phyloP scores from a whole-genome alignment of 352 stramenopile species.

The Pythium monospermum region DNA sequence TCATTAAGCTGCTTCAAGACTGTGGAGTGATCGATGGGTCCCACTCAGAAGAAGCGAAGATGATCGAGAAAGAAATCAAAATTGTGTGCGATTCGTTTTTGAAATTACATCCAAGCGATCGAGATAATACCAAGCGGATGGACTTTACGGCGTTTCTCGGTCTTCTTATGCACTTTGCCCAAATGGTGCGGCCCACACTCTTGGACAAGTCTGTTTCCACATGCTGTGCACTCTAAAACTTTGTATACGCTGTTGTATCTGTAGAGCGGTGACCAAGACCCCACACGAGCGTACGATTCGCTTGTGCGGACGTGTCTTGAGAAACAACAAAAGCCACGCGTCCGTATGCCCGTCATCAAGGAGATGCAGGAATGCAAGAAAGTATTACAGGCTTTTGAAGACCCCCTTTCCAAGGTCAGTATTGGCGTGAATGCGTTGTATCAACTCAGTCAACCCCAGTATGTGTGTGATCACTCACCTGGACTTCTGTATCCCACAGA shows the following conservation, averaged over 20 bases:
- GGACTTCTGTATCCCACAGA: conserved; percentile 16
- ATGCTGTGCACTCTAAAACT: too few species aligned
- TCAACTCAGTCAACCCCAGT: too few species aligned
- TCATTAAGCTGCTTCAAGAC: conserved; percentile 75
- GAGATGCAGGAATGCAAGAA: conserved; percentile 69
- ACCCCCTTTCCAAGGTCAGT: conserved; percentile 47
- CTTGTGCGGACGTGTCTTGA: conserved; percentile 63
- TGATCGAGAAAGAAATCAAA: conserved; percentile 65
- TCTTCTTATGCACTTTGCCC: conserved; percentile 60
- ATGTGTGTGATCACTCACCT: background rate
- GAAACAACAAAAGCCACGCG: conserved; percentile 56
- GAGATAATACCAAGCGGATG: conserved; percentile 62
- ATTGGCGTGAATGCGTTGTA: background rate
- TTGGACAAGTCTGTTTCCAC: too few species aligned
- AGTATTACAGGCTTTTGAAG: conserved; percentile 51
- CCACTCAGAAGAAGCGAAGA: conserved; percentile 46
- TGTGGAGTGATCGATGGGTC: conserved; percentile 60
- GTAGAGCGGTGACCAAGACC: conserved; percentile 50
- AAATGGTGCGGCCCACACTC: conserved; percentile 35
- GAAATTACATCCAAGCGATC: conserved; percentile 49
- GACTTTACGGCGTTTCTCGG: conserved; percentile 66
- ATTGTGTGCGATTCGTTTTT: conserved; percentile 75
- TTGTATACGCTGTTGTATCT: background rate
- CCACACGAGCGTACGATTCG: conserved; percentile 50
- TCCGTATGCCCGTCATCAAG: conserved; percentile 34